phyloP scores from a whole-genome alignment of 139 green algal species.

The Nannochloris sp. region DNA sequence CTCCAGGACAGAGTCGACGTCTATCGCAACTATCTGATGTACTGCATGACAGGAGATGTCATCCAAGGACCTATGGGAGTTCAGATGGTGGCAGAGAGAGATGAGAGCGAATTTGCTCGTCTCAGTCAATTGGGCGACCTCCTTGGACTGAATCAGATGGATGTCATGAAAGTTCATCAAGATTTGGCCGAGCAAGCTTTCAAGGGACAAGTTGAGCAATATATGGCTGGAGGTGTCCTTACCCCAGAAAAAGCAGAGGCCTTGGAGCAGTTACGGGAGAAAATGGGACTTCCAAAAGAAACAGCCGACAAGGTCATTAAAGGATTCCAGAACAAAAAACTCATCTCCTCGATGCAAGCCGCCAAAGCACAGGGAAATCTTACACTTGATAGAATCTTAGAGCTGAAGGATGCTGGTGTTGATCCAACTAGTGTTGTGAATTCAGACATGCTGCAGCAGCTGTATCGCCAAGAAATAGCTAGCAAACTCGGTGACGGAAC shows the following conservation, averaged over 20 bases:
- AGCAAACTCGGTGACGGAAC: conserved; percentile 39
- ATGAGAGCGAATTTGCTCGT: conserved; percentile 71
- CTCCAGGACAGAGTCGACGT: conserved; percentile 64
- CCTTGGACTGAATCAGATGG: conserved; percentile 60
- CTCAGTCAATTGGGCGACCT: conserved; percentile 77
- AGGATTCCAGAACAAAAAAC: conserved; percentile 51
- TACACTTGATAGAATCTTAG: conserved; percentile 50
- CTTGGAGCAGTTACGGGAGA: conserved; percentile 66
- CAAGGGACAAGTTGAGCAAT: conserved; percentile 57
- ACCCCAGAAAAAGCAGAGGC: conserved; percentile 59
- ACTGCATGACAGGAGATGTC: conserved; percentile 78
- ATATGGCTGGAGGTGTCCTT: conserved; percentile 59
- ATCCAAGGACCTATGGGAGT: conserved; percentile 85
- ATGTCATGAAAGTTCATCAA: conserved; percentile 57
- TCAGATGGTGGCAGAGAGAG: conserved; percentile 52
- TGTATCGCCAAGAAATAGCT: conserved; percentile 69
- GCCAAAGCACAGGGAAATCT: conserved; percentile 51
- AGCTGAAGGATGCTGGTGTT: conserved; percentile 63
- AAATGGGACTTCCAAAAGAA: conserved; percentile 80
- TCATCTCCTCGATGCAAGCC: conserved; percentile 33
- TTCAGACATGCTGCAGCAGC: conserved; percentile 54
- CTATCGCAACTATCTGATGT: conserved; percentile 94
- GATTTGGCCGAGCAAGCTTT: conserved; percentile 88
- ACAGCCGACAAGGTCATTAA: conserved; percentile 74
- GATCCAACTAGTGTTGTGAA: conserved; percentile 56